Conservation (phyloP, 2,329 filamentous ascomycete genomes). For the Sphaerulina vaccinii region DNA sequence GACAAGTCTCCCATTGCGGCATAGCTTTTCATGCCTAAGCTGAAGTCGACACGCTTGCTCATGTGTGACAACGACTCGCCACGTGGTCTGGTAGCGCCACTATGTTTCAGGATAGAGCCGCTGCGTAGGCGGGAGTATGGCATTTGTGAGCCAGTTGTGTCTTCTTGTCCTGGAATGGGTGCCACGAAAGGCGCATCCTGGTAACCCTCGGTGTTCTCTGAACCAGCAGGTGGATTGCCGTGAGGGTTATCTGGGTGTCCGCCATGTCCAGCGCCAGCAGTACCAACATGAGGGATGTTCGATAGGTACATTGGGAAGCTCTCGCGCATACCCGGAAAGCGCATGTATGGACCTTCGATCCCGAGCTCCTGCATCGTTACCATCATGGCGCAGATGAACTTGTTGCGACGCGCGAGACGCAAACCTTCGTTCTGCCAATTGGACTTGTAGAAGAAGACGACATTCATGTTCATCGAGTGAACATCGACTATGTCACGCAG, state of each 20-base stretch:
- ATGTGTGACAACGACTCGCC: slow-evolving; percentile 59
- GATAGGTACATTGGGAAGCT: slow-evolving; percentile 66
- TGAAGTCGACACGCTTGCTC: slow-evolving; percentile 67
- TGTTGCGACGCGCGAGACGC: slow-evolving; percentile 86
- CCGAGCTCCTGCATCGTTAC: slow-evolving; percentile 77
- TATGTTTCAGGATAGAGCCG: slow-evolving; percentile 50
- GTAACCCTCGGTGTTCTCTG: slow-evolving; percentile 25
- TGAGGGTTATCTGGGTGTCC: slow-evolving; percentile 47
- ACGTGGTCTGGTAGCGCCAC: slow-evolving; percentile 44
- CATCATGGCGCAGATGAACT: slow-evolving; percentile 91
- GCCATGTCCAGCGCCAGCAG: slow-evolving; percentile 43
- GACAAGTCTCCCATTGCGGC: slow-evolving; percentile 58
- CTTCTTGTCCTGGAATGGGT: slow-evolving; percentile 29
- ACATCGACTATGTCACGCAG: slow-evolving; percentile 76
- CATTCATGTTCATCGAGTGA: slow-evolving; percentile 81
- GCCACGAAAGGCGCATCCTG: slow-evolving; percentile 47
- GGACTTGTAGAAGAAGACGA: slow-evolving; percentile 96
- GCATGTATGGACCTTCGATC: slow-evolving; percentile 78
- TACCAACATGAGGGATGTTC: slow-evolving; percentile 49
- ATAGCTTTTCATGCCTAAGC: slow-evolving; percentile 61
- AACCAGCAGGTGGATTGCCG: slow-evolving; percentile 34
- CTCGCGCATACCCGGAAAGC: slow-evolving; percentile 65
- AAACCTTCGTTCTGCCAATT: slow-evolving; percentile 95
- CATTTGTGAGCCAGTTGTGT: slow-evolving; percentile 19
- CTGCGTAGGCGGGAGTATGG: slow-evolving; percentile 39